Base-by-base conservation (phyloP, 1,139 yeast genomes). In the Pichia sp. region DNA sequence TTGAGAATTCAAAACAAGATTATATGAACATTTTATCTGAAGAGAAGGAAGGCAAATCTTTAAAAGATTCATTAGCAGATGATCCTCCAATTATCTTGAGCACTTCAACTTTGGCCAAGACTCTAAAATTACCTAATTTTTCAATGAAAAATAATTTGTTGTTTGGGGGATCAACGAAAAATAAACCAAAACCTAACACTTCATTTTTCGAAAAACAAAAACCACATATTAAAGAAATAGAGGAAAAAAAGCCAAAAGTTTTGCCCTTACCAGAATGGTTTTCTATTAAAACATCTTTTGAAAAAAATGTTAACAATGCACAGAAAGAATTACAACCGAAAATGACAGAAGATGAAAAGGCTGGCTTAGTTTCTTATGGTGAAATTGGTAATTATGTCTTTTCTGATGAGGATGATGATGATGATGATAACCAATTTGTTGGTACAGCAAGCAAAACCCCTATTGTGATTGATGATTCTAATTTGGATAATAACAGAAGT, bases 321-420 rank as follows among this genome's bases (percentile, higher is more conserved):
- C 4, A 7, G n/a, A 22, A 15, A 6, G 11, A 11, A 8, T 5
- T n/a, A 2, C 28, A n/a, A 16, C 28, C 19, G 10, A 46, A 50
- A n/a, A 38, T 50, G 15, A 57, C 65, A 3, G 72, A 65, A 31
- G 77, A 74, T 38, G 74, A 72, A 43, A 65, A 64, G 30, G 71
- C 70, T 0, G 80, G 80, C 0, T 56, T 75, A 43, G 64, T 74
- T 13, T 63, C 76, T 0, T 74, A 75, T 72, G 59, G 58, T 27
- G 77, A 72, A 40, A 73, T 74, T 2, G 64, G 62, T 38, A 58
- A 62, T 9, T 47, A 60, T 31, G 43, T 68, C 20, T 40, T 54
- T 42, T 26, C 33, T 22, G 47, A 39, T 21, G 47, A 36, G 3
- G 43, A 42, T 11, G 30, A 35, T 25, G 43, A 43, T 21, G 25